Percentiles rank a stretch among this genome's conserved stretches.
Conservation (phyloP, 2,329 filamentous ascomycete genomes). For the Ophiocordyceps camponoti-saundersi region DNA sequence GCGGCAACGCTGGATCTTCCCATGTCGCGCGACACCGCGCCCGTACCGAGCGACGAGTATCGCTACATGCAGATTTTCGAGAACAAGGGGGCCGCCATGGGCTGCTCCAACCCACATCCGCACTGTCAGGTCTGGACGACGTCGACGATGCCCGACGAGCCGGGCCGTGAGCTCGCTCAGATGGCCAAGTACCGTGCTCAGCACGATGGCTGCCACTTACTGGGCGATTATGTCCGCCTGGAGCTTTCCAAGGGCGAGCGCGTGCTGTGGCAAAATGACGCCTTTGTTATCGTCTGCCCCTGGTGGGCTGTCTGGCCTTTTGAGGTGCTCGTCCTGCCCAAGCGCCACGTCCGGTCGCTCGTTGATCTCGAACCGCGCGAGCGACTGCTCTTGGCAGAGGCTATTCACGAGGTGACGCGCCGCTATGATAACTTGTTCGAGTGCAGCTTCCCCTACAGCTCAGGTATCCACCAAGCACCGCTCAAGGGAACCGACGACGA, state of each 20-base stretch:
- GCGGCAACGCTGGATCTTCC: slow-evolving; percentile 23
- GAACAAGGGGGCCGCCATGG: slow-evolving; percentile 96
- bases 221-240: slow-evolving; percentile 73
- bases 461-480: slow-evolving; percentile 90
- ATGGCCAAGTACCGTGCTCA: slow-evolving; percentile 62
- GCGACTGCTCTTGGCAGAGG: slow-evolving; percentile 58
- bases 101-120: slow-evolving; percentile 94
- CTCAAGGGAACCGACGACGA: slow-evolving; percentile 68
- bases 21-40: slow-evolving; percentile 17
- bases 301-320: slow-evolving; percentile 99
- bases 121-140: slow-evolving; percentile 97
- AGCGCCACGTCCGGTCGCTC: slow-evolving; percentile 67
- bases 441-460: slow-evolving; percentile 92
- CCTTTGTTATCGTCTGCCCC: slow-evolving; percentile 76
- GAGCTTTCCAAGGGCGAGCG: slow-evolving; percentile 72
- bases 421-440: slow-evolving; percentile 96
- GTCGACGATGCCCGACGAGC: slow-evolving; percentile 79
- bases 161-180: slow-evolving; percentile 59
- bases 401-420: slow-evolving; percentile 73
- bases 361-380: slow-evolving; percentile 65
- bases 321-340: slow-evolving; percentile 78
- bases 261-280: slow-evolving; percentile 72
- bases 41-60: slow-evolving; percentile 54
- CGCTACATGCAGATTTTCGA: slow-evolving; percentile 99
- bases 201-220: slow-evolving; percentile 61